Evolutionary conservation across 2,329 filamentous ascomycete genomes (phyloP).

Genomic region (Colletotrichum eremochloae): DNA sequence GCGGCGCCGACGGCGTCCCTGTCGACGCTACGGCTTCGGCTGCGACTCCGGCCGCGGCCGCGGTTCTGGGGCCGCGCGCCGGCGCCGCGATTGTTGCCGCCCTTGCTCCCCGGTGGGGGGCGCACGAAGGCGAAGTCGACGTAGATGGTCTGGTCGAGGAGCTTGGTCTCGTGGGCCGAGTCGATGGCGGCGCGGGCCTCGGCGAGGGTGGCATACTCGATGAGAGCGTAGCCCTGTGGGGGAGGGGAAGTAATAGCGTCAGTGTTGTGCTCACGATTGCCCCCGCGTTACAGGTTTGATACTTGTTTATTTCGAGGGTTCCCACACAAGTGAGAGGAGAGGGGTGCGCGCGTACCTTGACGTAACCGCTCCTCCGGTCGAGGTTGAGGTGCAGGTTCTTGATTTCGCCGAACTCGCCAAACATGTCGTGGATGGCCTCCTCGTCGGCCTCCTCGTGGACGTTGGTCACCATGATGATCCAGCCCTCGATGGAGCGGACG

Average conservation of each 20-base stretch:
- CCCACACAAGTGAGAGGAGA: neutral
- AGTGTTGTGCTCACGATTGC: neutral
- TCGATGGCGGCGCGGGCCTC: constrained; percentile 88
- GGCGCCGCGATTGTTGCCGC: constrained; percentile 52
- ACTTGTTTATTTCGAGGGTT: too few relatives aligned
- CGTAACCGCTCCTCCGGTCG: constrained; percentile 85
- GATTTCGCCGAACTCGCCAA: constrained; percentile 87
- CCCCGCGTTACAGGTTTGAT: too few relatives aligned
- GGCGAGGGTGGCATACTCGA: constrained; percentile 84
- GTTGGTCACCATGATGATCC: constrained; percentile 90
- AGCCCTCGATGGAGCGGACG: constrained; percentile 88
- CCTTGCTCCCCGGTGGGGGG: constrained; percentile 70
- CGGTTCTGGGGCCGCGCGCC: constrained; percentile 56
- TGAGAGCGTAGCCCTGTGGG: constrained; percentile 83
- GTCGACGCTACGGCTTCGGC: constrained; percentile 50
- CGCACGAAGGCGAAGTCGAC: constrained; percentile 90
- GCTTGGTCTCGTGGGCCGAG: constrained; percentile 80
- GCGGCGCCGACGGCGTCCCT: constrained; percentile 11
- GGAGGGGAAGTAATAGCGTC: neutral
- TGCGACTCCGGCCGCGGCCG: constrained; percentile 51
- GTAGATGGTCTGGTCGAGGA: constrained; percentile 83
- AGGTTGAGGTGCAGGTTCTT: constrained; percentile 89
- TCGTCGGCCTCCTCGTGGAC: constrained; percentile 90
- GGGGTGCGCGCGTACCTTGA: constrained; percentile 72
- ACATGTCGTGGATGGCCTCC: constrained; percentile 84